Conservation (phyloP, 768 basidiomycete species). For the Xerocomus brunneocitrinus region DNA sequence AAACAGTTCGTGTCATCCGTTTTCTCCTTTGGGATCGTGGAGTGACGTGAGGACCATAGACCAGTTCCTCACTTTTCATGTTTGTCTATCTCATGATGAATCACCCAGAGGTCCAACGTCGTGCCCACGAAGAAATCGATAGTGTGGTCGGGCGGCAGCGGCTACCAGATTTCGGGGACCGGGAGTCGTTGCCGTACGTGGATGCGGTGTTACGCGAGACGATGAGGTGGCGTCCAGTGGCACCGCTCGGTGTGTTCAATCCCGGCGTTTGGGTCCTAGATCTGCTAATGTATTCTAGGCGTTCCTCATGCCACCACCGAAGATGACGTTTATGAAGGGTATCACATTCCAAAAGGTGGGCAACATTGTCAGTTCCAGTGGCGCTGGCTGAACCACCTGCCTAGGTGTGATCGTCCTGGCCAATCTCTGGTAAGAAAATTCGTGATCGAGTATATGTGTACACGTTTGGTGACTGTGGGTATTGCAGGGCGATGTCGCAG, state of each 20-base stretch:
- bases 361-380: too few species aligned
- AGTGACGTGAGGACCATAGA: slow-evolving; percentile 15
- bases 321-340: slow-evolving; percentile 35
- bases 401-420: slow-evolving; percentile 9
- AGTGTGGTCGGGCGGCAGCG: slow-evolving; percentile 23
- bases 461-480: neutral
- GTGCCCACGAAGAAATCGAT: slow-evolving; percentile 33
- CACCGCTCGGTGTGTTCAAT: slow-evolving; percentile 19
- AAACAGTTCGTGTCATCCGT: slow-evolving; percentile 25
- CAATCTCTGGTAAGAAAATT: slow-evolving; percentile 10
- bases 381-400: neutral
- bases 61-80: slow-evolving; percentile 16
- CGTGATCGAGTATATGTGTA: too few species aligned
- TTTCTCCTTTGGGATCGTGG: neutral
- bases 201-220: slow-evolving; percentile 32
- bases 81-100: slow-evolving; percentile 30
- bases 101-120: slow-evolving; percentile 25
- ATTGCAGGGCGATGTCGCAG: slow-evolving; percentile 37
- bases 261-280: neutral
- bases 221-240: slow-evolving; percentile 26
- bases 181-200: slow-evolving; percentile 29
- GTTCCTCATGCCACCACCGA: slow-evolving; percentile 37
- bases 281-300: slow-evolving; percentile 21
- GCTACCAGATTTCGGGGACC: slow-evolving; percentile 31
- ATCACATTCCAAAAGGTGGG: slow-evolving; percentile 29